A percentile compares a stretch with the other conserved stretches of the same genome.
Conservation (phyloP, 2,329 filamentous ascomycete genomes). For the Alternaria sp. region DNA sequence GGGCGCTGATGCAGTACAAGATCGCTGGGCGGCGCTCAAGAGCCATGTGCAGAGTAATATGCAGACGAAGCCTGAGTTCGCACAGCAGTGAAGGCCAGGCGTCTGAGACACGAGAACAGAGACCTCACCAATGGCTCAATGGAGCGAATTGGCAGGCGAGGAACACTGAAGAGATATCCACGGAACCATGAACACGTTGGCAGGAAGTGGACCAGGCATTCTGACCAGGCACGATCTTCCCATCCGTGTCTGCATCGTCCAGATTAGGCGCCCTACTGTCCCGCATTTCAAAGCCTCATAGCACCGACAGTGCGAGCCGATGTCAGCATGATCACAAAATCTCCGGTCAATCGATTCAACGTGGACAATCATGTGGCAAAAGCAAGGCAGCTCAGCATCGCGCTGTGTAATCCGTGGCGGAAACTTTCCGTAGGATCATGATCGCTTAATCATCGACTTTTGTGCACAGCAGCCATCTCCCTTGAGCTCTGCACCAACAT, state of each 20-base stretch:
- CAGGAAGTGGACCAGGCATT: too few species aligned
- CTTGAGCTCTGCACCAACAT: not conserved
- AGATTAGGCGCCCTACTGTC: not conserved
- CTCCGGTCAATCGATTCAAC: not conserved
- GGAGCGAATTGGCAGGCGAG: not conserved
- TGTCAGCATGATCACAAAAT: not conserved
- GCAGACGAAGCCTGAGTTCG: constrained; percentile 84
- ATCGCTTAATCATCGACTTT: not conserved
- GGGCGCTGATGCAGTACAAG: constrained; percentile 29
- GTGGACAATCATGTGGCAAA: not conserved
- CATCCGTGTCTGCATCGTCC: not conserved
- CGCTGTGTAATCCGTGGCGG: not conserved
- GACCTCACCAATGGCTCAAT: not conserved
- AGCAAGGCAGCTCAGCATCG: not conserved
- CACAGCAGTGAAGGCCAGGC: constrained; percentile 16
- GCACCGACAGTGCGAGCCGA: not conserved
- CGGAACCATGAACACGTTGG: too few species aligned
- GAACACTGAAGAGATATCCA: not conserved
- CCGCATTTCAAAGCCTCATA: not conserved
- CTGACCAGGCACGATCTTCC: not conserved
- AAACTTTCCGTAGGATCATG: not conserved
- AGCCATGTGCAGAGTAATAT: constrained; percentile 85
- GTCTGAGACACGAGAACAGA: not conserved
- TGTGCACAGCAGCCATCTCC: not conserved
- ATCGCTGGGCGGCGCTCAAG: constrained; percentile 79